phyloP scores from a whole-genome alignment of 805 yeast species.

The Wickerhamiella lipophila region DNA sequence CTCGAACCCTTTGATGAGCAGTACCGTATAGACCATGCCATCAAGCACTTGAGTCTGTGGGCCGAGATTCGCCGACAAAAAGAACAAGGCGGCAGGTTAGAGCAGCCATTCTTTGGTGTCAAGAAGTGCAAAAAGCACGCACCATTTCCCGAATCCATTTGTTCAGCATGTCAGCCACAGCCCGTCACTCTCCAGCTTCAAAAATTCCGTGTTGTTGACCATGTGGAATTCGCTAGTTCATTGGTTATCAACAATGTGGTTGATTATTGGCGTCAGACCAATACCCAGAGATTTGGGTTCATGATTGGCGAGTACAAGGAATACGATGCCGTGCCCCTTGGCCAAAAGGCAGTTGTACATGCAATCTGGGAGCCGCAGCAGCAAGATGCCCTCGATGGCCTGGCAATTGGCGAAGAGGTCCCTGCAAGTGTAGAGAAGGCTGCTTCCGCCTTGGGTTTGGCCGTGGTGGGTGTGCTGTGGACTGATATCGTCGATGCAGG shows the following conservation, averaged over 20 bases:
- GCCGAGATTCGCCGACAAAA: conserved; percentile 60
- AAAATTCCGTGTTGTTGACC: conserved; percentile 90
- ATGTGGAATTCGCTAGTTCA: conserved; percentile 76
- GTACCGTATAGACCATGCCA: conserved; percentile 59
- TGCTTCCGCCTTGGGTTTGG: conserved; percentile 42
- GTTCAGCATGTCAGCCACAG: conserved; percentile 93
- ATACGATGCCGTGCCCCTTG: conserved; percentile 78
- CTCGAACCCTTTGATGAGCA: conserved; percentile 86
- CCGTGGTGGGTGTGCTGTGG: conserved; percentile 69
- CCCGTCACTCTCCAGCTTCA: conserved; percentile 89
- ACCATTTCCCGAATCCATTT: conserved; percentile 90
- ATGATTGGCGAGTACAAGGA: conserved; percentile 69
- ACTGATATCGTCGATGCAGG: conserved; percentile 88
- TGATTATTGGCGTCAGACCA: conserved; percentile 83
- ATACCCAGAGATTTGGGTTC: conserved; percentile 74
- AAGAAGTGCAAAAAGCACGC: conserved; percentile 69
- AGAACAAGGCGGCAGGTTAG: conserved; percentile 56
- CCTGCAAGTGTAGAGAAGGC: conserved; percentile 43
- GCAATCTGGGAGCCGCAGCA: conserved; percentile 93
- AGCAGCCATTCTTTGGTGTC: conserved; percentile 57
- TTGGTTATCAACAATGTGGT: conserved; percentile 68
- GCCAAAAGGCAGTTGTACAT: conserved; percentile 86
- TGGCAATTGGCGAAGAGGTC: conserved; percentile 41
- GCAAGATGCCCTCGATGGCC: conserved; percentile 71
- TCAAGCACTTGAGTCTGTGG: conserved; percentile 82